These are phyloP conservation scores for Salvia hispanica DNA, from an alignment of 257 asterid genomes.

Conservation along the genomic window DNA sequence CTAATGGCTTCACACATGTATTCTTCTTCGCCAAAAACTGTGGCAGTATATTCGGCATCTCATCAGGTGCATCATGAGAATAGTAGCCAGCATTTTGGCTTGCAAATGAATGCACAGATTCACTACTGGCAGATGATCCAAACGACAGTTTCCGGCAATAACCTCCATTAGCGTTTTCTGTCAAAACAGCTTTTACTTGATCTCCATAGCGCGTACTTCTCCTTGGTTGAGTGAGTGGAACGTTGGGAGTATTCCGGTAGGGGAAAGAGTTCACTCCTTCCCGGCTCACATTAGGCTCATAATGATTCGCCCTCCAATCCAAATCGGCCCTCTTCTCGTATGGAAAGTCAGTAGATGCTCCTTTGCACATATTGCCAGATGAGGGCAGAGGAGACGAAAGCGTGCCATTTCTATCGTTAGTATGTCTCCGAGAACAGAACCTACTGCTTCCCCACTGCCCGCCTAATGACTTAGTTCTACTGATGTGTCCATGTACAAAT, in stretches of 20 bases:
- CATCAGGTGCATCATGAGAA: conserved; percentile 14
- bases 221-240: conserved; percentile 61
- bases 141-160: conserved; percentile 41
- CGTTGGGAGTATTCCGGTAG: conserved; percentile 36
- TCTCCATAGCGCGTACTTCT: conserved; percentile 28
- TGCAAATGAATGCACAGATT: conserved; percentile 7
- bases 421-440: conserved; percentile 7
- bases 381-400: conserved; percentile 26
- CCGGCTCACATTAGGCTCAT: conserved; percentile 16
- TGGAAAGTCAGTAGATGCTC: conserved; percentile 33
- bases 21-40: conserved; percentile 13
- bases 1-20: conserved; percentile 3
- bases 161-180: conserved; percentile 26
- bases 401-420: conserved; percentile 4
- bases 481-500: conserved; percentile 11
- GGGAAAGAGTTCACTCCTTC: not conserved
- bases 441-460: not conserved
- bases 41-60: conserved; percentile 14
- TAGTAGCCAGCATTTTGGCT: conserved; percentile 21
- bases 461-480: conserved; percentile 9
- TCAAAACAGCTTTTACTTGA: conserved; percentile 22
- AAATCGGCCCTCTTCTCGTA: conserved; percentile 38
- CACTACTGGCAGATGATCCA: conserved; percentile 29
- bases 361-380: conserved; percentile 18
- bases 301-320: conserved; percentile 37